A percentile compares a stretch with the other conserved stretches of the same genome.
These are phyloP conservation scores for Vicia sativa DNA, from an alignment of 306 rosid species.

Conservation along the genomic window DNA sequence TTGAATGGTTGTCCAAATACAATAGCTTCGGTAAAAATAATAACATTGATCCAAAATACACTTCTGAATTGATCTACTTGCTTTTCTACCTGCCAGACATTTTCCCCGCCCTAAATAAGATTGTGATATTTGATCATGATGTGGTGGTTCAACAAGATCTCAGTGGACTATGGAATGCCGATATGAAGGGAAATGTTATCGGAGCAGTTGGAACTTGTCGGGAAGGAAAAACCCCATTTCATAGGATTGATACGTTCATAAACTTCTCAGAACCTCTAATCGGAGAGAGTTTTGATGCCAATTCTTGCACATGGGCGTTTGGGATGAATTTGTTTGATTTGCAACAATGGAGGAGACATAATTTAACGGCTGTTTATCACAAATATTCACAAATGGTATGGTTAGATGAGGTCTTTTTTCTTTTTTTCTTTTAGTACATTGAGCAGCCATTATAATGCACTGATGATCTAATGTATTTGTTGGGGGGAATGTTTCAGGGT, in stretches of 20 bases:
- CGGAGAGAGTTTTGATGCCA: slow-evolving; percentile 23
- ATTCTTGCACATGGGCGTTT: slow-evolving; percentile 45
- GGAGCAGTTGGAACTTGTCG: slow-evolving; percentile 45
- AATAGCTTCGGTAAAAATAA: slow-evolving; percentile 10
- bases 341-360: slow-evolving; percentile 39
- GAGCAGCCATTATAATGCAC: background rate
- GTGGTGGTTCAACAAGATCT: slow-evolving; percentile 46
- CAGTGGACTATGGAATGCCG: slow-evolving; percentile 33
- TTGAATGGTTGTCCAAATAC: slow-evolving; percentile 36
- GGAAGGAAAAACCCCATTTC: slow-evolving; percentile 40
- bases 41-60: slow-evolving; percentile 23
- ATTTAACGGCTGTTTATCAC: slow-evolving; percentile 34
- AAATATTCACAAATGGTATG: slow-evolving; percentile 38
- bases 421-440: slow-evolving; percentile 17
- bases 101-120: slow-evolving; percentile 39
- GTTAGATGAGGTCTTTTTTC: slow-evolving; percentile 19
- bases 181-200: slow-evolving; percentile 33
- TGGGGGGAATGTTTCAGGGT: slow-evolving; percentile 41
- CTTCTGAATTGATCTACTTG: slow-evolving; percentile 36
- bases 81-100: slow-evolving; percentile 40
- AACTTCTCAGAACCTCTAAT: slow-evolving; percentile 40
- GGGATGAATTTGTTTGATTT: slow-evolving; percentile 43
- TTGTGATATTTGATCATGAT: slow-evolving; percentile 41
- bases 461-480: background rate
- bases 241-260: slow-evolving; percentile 33